Percentiles rank a stretch among this genome's conserved stretches.
phyloP scores from a whole-genome alignment of 1,139 yeast genomes.

The Blastobotrys indianensis region DNA sequence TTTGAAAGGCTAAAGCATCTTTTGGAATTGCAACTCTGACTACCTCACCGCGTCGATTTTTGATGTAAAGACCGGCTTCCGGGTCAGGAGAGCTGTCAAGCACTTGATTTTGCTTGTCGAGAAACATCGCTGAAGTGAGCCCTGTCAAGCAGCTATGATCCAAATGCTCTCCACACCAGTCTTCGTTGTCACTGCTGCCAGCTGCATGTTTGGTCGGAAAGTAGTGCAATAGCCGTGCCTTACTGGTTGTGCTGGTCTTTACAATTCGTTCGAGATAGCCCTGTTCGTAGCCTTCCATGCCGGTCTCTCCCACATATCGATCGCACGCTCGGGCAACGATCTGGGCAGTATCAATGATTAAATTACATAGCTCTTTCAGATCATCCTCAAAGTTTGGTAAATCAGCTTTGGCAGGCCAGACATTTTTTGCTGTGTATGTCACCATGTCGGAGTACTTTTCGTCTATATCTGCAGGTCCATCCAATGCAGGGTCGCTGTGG shows the following conservation, averaged over 20 bases:
- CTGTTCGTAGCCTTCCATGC: constrained; percentile 29
- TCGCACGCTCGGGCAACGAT: constrained; percentile 53
- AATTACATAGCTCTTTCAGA: constrained; percentile 35
- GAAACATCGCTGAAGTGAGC: constrained; percentile 49
- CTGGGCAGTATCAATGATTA: constrained; percentile 48
- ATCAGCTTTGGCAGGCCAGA: constrained; percentile 49
- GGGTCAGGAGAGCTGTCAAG: constrained; percentile 41
- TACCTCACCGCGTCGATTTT: constrained; percentile 41
- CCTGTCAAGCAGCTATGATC: constrained; percentile 64
- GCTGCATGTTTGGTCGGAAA: constrained; percentile 26
- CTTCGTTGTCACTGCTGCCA: constrained; percentile 19
- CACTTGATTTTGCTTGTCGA: constrained; percentile 37
- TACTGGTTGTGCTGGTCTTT: constrained; percentile 47
- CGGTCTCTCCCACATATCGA: constrained; percentile 30
- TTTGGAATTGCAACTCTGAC: constrained; percentile 52
- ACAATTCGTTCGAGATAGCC: constrained; percentile 45
- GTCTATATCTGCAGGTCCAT: constrained; percentile 37
- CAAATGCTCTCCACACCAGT: constrained; percentile 63
- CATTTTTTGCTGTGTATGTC: constrained; percentile 46
- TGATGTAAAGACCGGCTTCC: constrained; percentile 49
- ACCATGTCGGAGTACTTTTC: constrained; percentile 28
- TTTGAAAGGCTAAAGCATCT: constrained; percentile 57
- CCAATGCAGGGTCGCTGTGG: constrained; percentile 40
- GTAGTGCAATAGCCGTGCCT: constrained; percentile 56
- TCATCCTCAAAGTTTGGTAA: constrained; percentile 28